Base-by-base conservation (phyloP, 2,329 filamentous ascomycete genomes). In the Phialophora expanda region DNA sequence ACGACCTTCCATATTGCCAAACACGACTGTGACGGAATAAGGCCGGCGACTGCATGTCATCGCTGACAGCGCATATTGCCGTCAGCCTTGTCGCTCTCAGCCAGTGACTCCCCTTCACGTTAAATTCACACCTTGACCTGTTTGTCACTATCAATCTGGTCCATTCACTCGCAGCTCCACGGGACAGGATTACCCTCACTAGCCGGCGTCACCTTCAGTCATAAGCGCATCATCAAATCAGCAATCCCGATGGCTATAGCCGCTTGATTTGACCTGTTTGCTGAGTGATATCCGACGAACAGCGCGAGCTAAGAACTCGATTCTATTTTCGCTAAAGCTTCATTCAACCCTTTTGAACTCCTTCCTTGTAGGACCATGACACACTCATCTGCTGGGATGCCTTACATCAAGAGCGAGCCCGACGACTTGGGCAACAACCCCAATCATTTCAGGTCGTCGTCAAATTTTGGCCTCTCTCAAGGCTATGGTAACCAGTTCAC, bases 321-420 rank as follows among this genome's bases (percentile, higher is more conserved):
- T 30, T 51, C 14, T 44, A 58, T n/a, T 17, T 56, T 41, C 32
- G 58, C 57, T n/a, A 26, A 22, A 28, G 34, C 50, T 34, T 44
- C 24, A 12, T 8, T 50, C 30, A 20, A n/a, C 38, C 17, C 17
- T 48, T 32, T 17, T 24, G n/a, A 12, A 8, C n/a, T 11, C 44
- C 48, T 60, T 56, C 48, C 64, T 28, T 58, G 30, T 56, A 22
- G 20, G 62, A 67, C 56, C 62, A 87, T 87, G 84, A 82, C 81
- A 71, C 82, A 84, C 73, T 82, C 83, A 74, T 83, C 83, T 73
- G 83, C 82, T 69, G 79, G 80, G 66, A 82, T 83, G 74, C 84
- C 86, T 61, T 90, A 84, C 78, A 90, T 90, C 78, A 90, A 90
- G 80, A 83, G 85, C 78, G 87, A 90, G 76, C 84, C 86, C 67